Evolutionary conservation across 176 grass and related monocot species (phyloP).

Genomic region (Eragrostis nindensis): DNA sequence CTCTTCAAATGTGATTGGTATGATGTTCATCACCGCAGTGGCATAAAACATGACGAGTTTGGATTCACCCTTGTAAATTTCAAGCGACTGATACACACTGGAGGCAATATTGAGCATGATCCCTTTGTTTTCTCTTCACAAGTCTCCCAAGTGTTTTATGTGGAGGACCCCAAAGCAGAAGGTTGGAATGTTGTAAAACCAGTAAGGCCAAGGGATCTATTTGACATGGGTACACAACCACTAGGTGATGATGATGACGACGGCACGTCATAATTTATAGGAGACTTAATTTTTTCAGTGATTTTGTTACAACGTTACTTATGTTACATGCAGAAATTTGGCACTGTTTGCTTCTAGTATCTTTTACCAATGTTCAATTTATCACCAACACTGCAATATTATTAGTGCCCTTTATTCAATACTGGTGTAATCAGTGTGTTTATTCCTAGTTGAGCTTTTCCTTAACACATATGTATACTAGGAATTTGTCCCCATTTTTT

Average conservation of each 20-base stretch:
- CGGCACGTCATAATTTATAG: neutral
- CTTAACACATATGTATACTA: too few relatives aligned
- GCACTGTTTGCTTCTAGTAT: too few relatives aligned
- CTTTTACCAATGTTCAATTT: too few relatives aligned
- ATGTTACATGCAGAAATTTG: too few relatives aligned
- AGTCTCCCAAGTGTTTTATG: neutral
- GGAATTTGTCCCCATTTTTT: too few relatives aligned
- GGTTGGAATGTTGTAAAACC: neutral
- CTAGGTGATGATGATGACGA: neutral
- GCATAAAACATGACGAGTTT: neutral
- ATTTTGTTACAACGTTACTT: too few relatives aligned
- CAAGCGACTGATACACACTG: neutral
- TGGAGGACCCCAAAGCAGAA: neutral
- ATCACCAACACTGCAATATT: too few relatives aligned
- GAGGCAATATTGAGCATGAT: conserved; percentile 1
- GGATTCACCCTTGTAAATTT: neutral
- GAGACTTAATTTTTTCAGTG: neutral
- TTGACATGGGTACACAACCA: neutral
- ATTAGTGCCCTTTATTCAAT: too few relatives aligned
- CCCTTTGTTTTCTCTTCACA: conserved; percentile 16
- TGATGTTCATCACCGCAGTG: neutral
- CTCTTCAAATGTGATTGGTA: conserved; percentile 1
- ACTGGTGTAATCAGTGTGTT: too few relatives aligned
- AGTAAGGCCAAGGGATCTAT: neutral
- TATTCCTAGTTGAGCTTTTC: too few relatives aligned